Base-by-base conservation (phyloP, 1,139 yeast species). In the Magnusiomyces magnusii region DNA sequence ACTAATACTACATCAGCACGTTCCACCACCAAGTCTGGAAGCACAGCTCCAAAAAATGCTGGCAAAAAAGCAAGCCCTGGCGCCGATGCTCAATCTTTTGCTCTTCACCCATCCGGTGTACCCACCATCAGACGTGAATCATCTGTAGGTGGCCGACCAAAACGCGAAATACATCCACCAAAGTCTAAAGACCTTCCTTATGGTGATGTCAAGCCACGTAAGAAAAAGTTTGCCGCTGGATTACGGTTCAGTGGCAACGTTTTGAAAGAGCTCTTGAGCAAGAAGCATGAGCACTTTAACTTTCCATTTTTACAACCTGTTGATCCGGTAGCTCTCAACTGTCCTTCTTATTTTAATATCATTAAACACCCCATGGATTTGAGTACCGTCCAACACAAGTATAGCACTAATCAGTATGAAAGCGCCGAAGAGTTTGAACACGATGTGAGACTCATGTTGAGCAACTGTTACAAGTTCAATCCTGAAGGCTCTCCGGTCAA, bases 401-500 rank as follows among this genome's bases (percentile, higher is more conserved):
- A 90, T 66, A 83, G 85, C 62, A 89, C 89, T 71, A 91, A 92
- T 73, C 88, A 87, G 67, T 93, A 93, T 71, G 95, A 88, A 70
- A 85, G 85, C 62, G 95, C 92, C 15, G 96, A 88, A 61, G 92
- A 89, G 62, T 91, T 93, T 69, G 96, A 87, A 69, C 76, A 75
- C 47, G 99, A 93, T 70, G 82, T 93, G 27, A 80, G 90, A 60
- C 79, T 91, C 61, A 88, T 93, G 64, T 91, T 93, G 75, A 78
- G 81, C 62, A 93, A 93, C 75, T 93, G 99, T 75, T 93, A 89
- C 73, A 79, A 80, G 27, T 93, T 93, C 76, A 95, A 93, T 72
- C 98, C 99, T 1, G 96, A 89, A 68, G 96, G 97, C 9, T 85
- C 96, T 10, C 96, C 95, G 54, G 99, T 95, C 47, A 90, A 92